Base-by-base conservation (phyloP, 345 rosid genomes). In the Noccaea bulbosa region DNA sequence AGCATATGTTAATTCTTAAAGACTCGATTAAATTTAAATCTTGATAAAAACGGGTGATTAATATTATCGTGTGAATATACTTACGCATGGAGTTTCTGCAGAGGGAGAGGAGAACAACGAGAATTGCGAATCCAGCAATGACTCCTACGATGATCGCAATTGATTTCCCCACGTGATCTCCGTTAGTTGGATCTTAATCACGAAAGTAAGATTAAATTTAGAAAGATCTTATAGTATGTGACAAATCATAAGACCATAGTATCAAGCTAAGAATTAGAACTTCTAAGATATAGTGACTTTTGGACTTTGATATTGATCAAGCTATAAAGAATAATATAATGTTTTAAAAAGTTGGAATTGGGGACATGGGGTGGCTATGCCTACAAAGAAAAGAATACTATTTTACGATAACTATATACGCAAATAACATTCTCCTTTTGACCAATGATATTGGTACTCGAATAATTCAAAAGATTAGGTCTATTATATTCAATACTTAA, bases 91-190 rank as follows among this genome's bases (percentile, higher is more conserved):
- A 50, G 74, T 58, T 85, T 66, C 85, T 59, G 80, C 98, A 91
- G 11, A 93, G 51, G 14, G 97, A 90, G 72, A 91, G 97, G 14
- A 89, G 79, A 72, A 93, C 83, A 5, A 93, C 77, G 1, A 93
- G 79, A 77, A 89, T 61, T 11, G 94, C 88, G 0, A 89, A 68
- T 60, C 86, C 94, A 37, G 90, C 96, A 35, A 93, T 59, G 33
- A 76, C 81, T 41, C 98, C 98, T 9, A 93, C 91, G 35, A 86
- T 84, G 4, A 91, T 87, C 59, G 98, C 92, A 0, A 91, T 91
- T 22, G 96, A 82, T 82, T 85, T 91, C 1, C 97, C 97, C 44
- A 71, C 81, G 34, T 81, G 63, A 72, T 91, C 98, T 35, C 79
- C 86, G 44, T 73, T 74, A 60, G 83, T 74, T 59, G 96, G 82